These are phyloP conservation scores for Suillus fuscotomentosus DNA, from an alignment of 768 basidiomycete genomes.

Conservation along the genomic window DNA sequence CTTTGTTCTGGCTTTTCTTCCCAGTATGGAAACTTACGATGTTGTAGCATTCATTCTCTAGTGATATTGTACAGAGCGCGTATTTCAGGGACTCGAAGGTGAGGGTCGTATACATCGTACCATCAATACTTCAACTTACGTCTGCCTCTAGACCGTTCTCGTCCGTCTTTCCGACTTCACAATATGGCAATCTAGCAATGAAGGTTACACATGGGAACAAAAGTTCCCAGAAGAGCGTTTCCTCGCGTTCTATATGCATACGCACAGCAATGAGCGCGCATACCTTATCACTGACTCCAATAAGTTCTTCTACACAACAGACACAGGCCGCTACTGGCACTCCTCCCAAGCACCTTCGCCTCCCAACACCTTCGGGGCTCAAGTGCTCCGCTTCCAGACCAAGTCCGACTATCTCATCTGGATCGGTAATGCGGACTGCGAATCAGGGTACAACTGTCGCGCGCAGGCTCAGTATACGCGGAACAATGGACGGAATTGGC, in stretches of 20 bases:
- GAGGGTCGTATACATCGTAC: slow-evolving; percentile 16
- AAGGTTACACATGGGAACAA: slow-evolving; percentile 89
- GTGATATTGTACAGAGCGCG: slow-evolving; percentile 65
- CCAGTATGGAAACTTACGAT: neutral
- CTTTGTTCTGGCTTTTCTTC: neutral
- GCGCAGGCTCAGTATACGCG: slow-evolving; percentile 72
- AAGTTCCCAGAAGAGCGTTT: slow-evolving; percentile 61
- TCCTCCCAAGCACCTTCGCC: no score
- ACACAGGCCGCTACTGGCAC: no score
- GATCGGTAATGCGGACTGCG: no score
- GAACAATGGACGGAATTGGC: slow-evolving; percentile 80
- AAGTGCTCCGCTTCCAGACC: no score
- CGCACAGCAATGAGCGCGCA: slow-evolving; percentile 77
- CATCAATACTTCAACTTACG: neutral
- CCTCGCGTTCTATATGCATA: slow-evolving; percentile 85
- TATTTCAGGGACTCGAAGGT: slow-evolving; percentile 85
- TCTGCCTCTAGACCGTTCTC: slow-evolving; percentile 64
- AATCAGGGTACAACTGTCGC: slow-evolving; percentile 24
- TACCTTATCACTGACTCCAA: slow-evolving; percentile 50
- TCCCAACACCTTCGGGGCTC: no score
- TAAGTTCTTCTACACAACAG: no score
- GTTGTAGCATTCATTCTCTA: slow-evolving; percentile 62
- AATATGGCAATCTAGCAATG: slow-evolving; percentile 94
- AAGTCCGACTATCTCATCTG: no score
- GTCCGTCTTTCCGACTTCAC: slow-evolving; percentile 72